Conservation (phyloP, 257 asterid species). For the Echium plantagineum region DNA sequence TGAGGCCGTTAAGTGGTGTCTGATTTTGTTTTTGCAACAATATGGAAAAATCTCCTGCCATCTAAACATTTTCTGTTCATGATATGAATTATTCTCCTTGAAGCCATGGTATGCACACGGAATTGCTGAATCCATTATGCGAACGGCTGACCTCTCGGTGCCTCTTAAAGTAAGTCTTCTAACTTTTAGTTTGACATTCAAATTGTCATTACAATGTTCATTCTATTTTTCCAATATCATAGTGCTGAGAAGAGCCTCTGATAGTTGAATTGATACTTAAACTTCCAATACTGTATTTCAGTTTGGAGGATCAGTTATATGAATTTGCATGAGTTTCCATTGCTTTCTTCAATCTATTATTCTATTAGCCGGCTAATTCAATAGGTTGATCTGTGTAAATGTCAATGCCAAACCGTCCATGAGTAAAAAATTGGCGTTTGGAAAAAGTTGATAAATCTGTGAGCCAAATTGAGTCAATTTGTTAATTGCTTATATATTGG, state of each 20-base stretch:
- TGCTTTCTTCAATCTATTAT: not conserved
- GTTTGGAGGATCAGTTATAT: not conserved
- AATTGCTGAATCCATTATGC: constrained; percentile 86
- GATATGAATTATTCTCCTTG: constrained; percentile 6
- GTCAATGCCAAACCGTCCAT: no score
- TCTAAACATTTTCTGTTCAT: not conserved
- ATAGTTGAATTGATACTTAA: not conserved
- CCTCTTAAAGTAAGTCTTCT: constrained; percentile 67
- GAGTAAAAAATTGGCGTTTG: not conserved
- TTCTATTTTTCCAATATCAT: not conserved
- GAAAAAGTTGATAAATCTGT: not conserved
- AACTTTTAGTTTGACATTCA: constrained; percentile 7
- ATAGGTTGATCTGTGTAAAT: no score
- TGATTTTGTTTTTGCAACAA: not conserved
- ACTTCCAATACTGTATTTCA: not conserved
- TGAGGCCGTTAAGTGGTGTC: not conserved
- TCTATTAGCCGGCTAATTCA: not conserved
- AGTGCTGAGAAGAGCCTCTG: not conserved
- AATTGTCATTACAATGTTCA: not conserved
- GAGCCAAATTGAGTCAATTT: no score
- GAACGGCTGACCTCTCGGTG: constrained; percentile 73
- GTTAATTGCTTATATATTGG: no score
- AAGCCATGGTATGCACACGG: constrained; percentile 99
- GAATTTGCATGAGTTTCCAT: not conserved
- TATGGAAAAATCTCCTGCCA: not conserved